Evolutionary conservation across 768 basidiomycete species (phyloP), one percentile per base, ranked within the genome.

Genomic region (Boletus vermiculosoides): DNA sequence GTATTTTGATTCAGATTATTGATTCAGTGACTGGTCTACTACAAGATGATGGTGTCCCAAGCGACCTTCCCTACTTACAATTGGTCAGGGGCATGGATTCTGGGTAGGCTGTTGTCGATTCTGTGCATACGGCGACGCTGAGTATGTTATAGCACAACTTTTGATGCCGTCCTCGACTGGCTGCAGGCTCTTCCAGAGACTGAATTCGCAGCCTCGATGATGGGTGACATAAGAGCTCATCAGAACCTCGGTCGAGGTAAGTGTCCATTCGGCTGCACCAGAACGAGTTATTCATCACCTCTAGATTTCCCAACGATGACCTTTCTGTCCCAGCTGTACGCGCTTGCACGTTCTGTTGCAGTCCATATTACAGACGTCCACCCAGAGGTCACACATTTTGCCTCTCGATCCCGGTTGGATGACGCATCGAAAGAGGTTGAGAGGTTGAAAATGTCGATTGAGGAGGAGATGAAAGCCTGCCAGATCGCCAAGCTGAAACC

Each of bases 291-390:
- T 40, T 59, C 41, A 60, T 45, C 20, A 36, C 22, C 57, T 33
- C 31, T 52, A 72, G 71, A 74, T 33, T 72, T 72, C 54, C 73
- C 71, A 4, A 71, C 77, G 8, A 68, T 71, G 36, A 73, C 76
- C 18, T 83, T 85, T 60, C 61, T 83, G 20, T 77, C 80, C 28
- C 80, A 82, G 41, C 64, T 84, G 5, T 76, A 77, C 56, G 72
- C 74, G 31, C 70, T 84, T 28, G 73, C 70, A 11, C 71, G 74
- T 58, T 69, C 69, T 20, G 68, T 75, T 20, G 60, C 66, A 12
- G 68, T 70, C 46, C 58, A 60, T 22, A 9, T 50, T 13, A 47
- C 63, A n/a, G 45, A 57, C 12, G 46, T 60, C 10, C 33, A 59
- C 33, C 52, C 60, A 5, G 60, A 57, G 5, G 52, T n/a, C 22